Evolutionary conservation across 2,329 filamentous ascomycete species (phyloP), one percentile per base, ranked within the genome.

Genomic region (Alternaria arbusti): DNA sequence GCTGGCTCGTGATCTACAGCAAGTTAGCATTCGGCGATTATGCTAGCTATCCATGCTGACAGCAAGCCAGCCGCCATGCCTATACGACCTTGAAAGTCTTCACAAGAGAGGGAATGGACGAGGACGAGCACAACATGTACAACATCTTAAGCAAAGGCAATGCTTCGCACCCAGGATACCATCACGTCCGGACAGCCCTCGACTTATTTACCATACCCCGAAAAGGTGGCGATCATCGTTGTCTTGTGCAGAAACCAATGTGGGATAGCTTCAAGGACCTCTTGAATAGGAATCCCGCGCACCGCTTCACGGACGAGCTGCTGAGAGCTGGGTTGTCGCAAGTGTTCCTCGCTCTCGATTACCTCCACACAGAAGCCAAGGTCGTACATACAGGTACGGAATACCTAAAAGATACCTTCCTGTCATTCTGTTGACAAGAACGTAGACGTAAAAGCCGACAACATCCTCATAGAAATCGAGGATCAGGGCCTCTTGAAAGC

Each of bases 401-500:
- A 23, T 44, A 25, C 43, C 43, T 28, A 46, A 56, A 13, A 23
- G 12, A 58, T 30, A 13, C 47, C 17, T 59, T 47, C 25, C 52
- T 46, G 28, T 20, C 9, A 45, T 54, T 12, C 28, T 58, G 15
- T 57, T 47, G 9, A 55, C 44, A 50, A 51, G 30, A 55, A 57
- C 51, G 54, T 64, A 79, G 81, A 84, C 50, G 82, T 85, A 60
- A 84, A 83, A 56, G 70, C 72, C 2, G 80, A 81, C 65, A 84
- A 83, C 59, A 80, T 83, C 50, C 63, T 84, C 4, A 71, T 78
- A 30, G 76, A 73, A 54, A 76, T 78, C 54, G 70, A 72, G n/a
- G 80, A 82, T 61, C 57, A 68, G 7, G 62, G 66, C 1, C 76
- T 82, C 3, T 69, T 83, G 23, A 63, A 78, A 28, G 68, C 63